phyloP scores from a whole-genome alignment of 495 filamentous ascomycete genomes.

The Elasticomyces elasticus region DNA sequence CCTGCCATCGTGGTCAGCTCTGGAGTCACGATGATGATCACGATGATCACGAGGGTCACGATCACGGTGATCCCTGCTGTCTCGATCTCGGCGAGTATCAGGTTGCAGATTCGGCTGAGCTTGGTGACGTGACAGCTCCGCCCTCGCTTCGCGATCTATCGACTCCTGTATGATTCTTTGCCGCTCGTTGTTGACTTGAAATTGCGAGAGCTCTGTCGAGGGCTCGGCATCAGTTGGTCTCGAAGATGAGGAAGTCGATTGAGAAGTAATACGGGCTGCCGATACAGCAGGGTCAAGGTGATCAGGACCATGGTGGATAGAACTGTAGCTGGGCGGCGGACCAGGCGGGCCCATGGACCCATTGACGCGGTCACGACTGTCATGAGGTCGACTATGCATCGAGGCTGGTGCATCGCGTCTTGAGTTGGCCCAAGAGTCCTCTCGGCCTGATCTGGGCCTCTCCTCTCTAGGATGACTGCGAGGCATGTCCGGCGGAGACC shows the following conservation, averaged over 20 bases:
- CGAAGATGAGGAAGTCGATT: too few species aligned
- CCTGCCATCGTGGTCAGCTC: not conserved
- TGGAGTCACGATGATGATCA: not conserved
- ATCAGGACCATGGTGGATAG: not conserved
- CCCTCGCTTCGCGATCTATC: not conserved
- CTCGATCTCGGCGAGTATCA: not conserved
- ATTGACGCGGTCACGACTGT: conserved; percentile 5
- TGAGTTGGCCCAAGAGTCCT: not conserved
- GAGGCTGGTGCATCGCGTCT: not conserved
- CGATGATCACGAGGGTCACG: not conserved
- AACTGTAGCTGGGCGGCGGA: conserved; percentile 2
- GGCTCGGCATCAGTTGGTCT: too few species aligned
- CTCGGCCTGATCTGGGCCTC: conserved; percentile 10
- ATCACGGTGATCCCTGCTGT: not conserved
- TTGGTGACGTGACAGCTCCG: not conserved
- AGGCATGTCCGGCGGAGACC: conserved; percentile 21
- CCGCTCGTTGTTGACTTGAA: conserved; percentile 1
- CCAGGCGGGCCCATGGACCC: conserved; percentile 17
- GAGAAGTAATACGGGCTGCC: too few species aligned
- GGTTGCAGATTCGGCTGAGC: not conserved
- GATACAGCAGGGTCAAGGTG: conserved; percentile 2
- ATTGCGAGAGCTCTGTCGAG: not conserved
- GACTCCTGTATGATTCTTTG: not conserved
- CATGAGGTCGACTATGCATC: conserved; percentile 1
- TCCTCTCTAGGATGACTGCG: conserved; percentile 19